Evolutionary conservation across 2,329 filamentous ascomycete species (phyloP).

Genomic region (Aotearoamyces nothofagi): DNA sequence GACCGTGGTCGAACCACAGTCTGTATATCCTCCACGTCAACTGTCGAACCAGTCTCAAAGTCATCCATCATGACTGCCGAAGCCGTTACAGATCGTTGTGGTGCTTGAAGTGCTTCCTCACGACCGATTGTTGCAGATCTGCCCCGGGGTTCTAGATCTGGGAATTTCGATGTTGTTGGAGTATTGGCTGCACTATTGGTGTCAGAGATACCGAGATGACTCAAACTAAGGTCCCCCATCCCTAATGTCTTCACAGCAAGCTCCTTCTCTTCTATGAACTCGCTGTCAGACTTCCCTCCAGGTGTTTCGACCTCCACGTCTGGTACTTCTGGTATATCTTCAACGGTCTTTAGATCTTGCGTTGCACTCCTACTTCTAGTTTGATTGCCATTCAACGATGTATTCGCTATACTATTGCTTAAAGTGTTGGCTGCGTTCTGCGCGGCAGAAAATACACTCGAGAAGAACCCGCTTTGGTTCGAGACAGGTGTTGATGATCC

Average conservation of each 20-base stretch:
- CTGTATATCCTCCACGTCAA: constrained; percentile 12
- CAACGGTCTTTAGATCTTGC: constrained; percentile 14
- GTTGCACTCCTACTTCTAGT: constrained; percentile 26
- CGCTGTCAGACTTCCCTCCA: constrained; percentile 18
- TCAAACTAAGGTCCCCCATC: constrained; percentile 74
- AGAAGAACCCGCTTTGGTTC: constrained; percentile 64
- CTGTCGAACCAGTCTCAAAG: constrained; percentile 8
- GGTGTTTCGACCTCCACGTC: constrained; percentile 18
- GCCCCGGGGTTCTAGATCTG: constrained; percentile 22
- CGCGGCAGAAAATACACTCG: constrained; percentile 79
- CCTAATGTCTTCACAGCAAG: constrained; percentile 81
- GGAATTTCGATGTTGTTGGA: constrained; percentile 38
- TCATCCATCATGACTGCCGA: constrained; percentile 7
- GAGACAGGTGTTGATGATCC: constrained; percentile 28
- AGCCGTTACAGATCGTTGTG: constrained; percentile 2
- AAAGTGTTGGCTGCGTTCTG: constrained; percentile 76
- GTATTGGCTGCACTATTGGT: constrained; percentile 35
- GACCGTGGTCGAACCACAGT: constrained; percentile 27
- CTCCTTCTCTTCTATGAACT: constrained; percentile 38
- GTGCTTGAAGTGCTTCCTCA: neutral
- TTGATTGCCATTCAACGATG: constrained; percentile 36
- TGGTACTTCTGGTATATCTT: constrained; percentile 10
- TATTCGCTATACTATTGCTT: constrained; percentile 59
- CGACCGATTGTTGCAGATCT: constrained; percentile 9
- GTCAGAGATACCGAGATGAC: constrained; percentile 68